phyloP scores from a whole-genome alignment of 768 basidiomycete genomes.

The Boletus rubescentipes region DNA sequence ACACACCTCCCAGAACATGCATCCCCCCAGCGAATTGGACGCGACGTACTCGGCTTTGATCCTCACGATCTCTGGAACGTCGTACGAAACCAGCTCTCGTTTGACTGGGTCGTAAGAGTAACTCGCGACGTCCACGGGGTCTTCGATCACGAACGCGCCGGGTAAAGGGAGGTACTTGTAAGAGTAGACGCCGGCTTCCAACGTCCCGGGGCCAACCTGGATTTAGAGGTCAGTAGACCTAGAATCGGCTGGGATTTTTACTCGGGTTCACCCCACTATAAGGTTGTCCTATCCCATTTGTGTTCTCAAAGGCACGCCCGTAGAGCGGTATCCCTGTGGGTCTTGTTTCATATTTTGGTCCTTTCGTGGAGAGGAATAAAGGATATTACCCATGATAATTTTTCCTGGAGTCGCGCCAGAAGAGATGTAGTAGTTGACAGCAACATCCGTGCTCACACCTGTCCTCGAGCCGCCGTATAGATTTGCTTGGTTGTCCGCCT shows the following conservation, averaged over 20 bases:
- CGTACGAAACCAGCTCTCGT: constrained; percentile 72
- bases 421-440: constrained; percentile 57
- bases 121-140: constrained; percentile 66
- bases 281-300: constrained; percentile 61
- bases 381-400: constrained; percentile 56
- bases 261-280: constrained; percentile 57
- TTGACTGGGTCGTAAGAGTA: constrained; percentile 75
- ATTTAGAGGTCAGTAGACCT: constrained; percentile 2
- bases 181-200: constrained; percentile 46
- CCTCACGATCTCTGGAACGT: constrained; percentile 64
- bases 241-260: neutral
- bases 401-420: constrained; percentile 65
- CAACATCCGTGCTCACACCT: constrained; percentile 64
- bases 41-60: constrained; percentile 69
- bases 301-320: constrained; percentile 74
- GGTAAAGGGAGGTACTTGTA: constrained; percentile 70
- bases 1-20: constrained; percentile 70
- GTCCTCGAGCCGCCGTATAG: constrained; percentile 65
- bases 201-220: constrained; percentile 67
- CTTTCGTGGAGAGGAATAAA: neutral
- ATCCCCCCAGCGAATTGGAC: constrained; percentile 58
- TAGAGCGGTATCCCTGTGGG: constrained; percentile 71
- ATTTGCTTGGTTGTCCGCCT: constrained; percentile 61
- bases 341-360: neutral
- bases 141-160: constrained; percentile 62